Percentiles rank a stretch among this genome's conserved stretches.
These are phyloP conservation scores for Jaapia argillacea DNA, from an alignment of 768 basidiomycete genomes.

Conservation along the genomic window DNA sequence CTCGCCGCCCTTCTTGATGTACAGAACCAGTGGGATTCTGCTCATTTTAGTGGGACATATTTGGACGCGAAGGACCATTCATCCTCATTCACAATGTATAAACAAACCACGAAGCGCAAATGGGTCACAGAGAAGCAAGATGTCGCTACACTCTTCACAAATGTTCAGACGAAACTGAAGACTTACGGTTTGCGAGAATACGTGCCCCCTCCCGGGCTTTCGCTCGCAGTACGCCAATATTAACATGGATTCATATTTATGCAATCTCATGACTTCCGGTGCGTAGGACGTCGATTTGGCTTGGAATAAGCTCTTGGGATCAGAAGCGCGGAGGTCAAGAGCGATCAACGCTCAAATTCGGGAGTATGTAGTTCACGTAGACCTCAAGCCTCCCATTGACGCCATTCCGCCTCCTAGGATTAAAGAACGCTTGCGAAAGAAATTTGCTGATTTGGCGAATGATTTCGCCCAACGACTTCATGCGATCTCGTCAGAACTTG, in stretches of 20 bases:
- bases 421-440: slow-evolving; percentile 69
- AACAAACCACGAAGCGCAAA: slow-evolving; percentile 71
- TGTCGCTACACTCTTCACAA: slow-evolving; percentile 77
- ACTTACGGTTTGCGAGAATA: slow-evolving; percentile 87
- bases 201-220: slow-evolving; percentile 62
- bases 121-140: slow-evolving; percentile 92
- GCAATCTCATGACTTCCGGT: background rate
- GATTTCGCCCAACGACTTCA: slow-evolving; percentile 63
- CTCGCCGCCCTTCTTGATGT: slow-evolving; percentile 57
- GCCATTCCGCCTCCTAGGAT: slow-evolving; percentile 58
- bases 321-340: slow-evolving; percentile 69
- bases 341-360: slow-evolving; percentile 86
- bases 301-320: slow-evolving; percentile 64
- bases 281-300: slow-evolving; percentile 59
- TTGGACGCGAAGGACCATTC: slow-evolving; percentile 72
- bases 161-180: slow-evolving; percentile 87
- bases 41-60: slow-evolving; percentile 65
- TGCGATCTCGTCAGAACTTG: slow-evolving; percentile 59
- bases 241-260: background rate
- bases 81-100: slow-evolving; percentile 65
- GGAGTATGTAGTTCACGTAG: slow-evolving; percentile 50
- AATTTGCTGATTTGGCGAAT: slow-evolving; percentile 71
- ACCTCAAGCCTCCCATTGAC: too few relatives aligned
- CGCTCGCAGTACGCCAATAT: slow-evolving; percentile 35
- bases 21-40: slow-evolving; percentile 60